Percentiles rank a stretch among this genome's conserved stretches.
phyloP scores from a whole-genome alignment of 1,284 basidiomycete genomes.

The Heterobasidion occidentale region DNA sequence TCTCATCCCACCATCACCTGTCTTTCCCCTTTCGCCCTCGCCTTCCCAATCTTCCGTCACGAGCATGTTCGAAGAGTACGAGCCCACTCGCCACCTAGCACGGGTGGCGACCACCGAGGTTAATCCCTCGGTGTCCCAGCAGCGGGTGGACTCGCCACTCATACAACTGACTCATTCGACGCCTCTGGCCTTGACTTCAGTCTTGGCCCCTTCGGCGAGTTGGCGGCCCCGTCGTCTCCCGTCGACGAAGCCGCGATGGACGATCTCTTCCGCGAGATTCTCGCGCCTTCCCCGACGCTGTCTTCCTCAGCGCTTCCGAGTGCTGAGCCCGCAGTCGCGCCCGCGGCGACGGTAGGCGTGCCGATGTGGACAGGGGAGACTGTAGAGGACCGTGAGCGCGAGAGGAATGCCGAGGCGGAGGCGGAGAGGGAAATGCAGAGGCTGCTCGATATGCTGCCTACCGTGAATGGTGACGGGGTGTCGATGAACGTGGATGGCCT shows the following conservation, averaged over 20 bases:
- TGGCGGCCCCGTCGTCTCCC: slow-evolving; percentile 10
- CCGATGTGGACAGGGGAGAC: slow-evolving; percentile 13
- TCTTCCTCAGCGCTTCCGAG: slow-evolving; percentile 26
- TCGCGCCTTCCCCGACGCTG: slow-evolving; percentile 42
- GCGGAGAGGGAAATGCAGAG: slow-evolving; percentile 54
- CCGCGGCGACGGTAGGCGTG: slow-evolving; percentile 15
- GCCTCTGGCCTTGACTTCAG: slow-evolving; percentile 10
- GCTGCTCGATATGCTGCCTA: slow-evolving; percentile 44
- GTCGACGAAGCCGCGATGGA: slow-evolving; percentile 56
- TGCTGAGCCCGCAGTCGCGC: slow-evolving; percentile 13
- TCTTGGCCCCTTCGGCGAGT: slow-evolving; percentile 5
- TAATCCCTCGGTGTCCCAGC: slow-evolving; percentile 67
- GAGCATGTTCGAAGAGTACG: slow-evolving; percentile 30
- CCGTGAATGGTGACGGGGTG: slow-evolving; percentile 14
- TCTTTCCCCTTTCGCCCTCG: slow-evolving; percentile 43
- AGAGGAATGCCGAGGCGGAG: slow-evolving; percentile 18
- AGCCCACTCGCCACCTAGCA: slow-evolving; percentile 89
- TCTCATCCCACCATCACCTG: slow-evolving; percentile 22
- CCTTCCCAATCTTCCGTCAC: slow-evolving; percentile 33
- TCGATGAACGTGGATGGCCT: slow-evolving; percentile 13
- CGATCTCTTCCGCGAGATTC: slow-evolving; percentile 57
- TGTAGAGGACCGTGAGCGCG: slow-evolving; percentile 13
- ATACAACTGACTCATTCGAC: slow-evolving; percentile 18
- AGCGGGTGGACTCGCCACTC: slow-evolving; percentile 66
- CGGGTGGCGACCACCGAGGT: slow-evolving; percentile 76